Evolutionary conservation across 2,329 filamentous ascomycete genomes (phyloP).

Genomic region (Alternaria conjuncta): DNA sequence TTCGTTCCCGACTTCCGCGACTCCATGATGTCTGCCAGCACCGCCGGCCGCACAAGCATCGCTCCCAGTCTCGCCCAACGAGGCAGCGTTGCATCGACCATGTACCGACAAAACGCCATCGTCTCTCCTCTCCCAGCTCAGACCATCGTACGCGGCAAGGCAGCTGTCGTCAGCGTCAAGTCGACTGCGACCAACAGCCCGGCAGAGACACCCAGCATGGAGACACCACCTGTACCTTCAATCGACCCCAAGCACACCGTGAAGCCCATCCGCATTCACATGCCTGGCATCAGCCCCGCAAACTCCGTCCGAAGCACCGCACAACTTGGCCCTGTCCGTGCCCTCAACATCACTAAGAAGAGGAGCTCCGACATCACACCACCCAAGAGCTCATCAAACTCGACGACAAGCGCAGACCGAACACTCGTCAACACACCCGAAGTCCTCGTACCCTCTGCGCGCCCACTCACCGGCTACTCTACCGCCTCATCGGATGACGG

Average conservation of each 20-base stretch:
- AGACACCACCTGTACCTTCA: slow-evolving; percentile 73
- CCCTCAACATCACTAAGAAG: slow-evolving; percentile 54
- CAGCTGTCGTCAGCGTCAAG: slow-evolving; percentile 92
- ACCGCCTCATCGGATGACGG: slow-evolving; percentile 41
- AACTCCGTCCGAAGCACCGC: slow-evolving; percentile 48
- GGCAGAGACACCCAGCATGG: slow-evolving; percentile 54
- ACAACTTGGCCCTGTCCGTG: slow-evolving; percentile 53
- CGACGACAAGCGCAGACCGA: slow-evolving; percentile 25
- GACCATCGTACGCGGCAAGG: slow-evolving; percentile 85
- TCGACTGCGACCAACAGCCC: slow-evolving; percentile 65
- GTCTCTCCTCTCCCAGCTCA: slow-evolving; percentile 80
- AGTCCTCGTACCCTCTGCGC: slow-evolving; percentile 28
- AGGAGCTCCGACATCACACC: slow-evolving; percentile 36
- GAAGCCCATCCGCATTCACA: slow-evolving; percentile 49
- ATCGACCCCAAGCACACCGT: slow-evolving; percentile 65
- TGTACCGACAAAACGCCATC: slow-evolving; percentile 90
- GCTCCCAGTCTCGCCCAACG: slow-evolving; percentile 55
- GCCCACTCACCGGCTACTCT: slow-evolving; percentile 43
- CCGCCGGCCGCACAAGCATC: slow-evolving; percentile 59
- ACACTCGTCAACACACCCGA: slow-evolving; percentile 35
- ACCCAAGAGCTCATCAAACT: slow-evolving; percentile 34
- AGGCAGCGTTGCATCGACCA: slow-evolving; percentile 81
- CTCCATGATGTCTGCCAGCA: slow-evolving; percentile 85
- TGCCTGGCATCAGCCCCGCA: slow-evolving; percentile 49
- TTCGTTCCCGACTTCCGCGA: slow-evolving; percentile 92